Conservation (phyloP, 345 rosid genomes). For the Gossypioides kirkii region DNA sequence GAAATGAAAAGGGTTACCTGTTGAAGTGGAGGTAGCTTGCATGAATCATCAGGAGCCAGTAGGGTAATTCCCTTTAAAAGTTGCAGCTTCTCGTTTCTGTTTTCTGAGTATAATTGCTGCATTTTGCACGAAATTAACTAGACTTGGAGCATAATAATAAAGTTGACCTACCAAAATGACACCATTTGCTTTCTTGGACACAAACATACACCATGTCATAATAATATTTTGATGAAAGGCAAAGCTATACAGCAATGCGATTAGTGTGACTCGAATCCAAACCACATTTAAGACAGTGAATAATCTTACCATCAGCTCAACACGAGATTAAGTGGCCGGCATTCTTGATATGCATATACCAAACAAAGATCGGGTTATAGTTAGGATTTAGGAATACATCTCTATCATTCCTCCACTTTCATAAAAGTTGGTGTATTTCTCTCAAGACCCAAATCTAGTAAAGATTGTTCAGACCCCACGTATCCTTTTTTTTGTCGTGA, state of each 20-base stretch:
- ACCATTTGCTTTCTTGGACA: neutral
- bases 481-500: too few relatives aligned
- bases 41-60: conserved; percentile 34
- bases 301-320: too few relatives aligned
- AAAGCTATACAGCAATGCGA: too few relatives aligned
- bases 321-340: too few relatives aligned
- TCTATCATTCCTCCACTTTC: neutral
- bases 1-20: too few relatives aligned
- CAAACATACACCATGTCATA: too few relatives aligned
- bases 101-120: conserved; percentile 59
- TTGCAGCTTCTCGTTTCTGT: conserved; percentile 68
- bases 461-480: neutral
- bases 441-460: neutral
- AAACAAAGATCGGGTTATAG: neutral
- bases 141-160: neutral
- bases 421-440: neutral
- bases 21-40: conserved; percentile 43
- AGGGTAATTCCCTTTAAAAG: conserved; percentile 56
- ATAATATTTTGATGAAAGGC: too few relatives aligned
- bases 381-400: neutral
- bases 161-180: neutral
- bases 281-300: too few relatives aligned
- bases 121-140: conserved; percentile 2
- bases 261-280: too few relatives aligned
- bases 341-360: neutral